These are phyloP conservation scores for Candida boidinii DNA, from an alignment of 805 yeast genomes.

Conservation along the genomic window DNA sequence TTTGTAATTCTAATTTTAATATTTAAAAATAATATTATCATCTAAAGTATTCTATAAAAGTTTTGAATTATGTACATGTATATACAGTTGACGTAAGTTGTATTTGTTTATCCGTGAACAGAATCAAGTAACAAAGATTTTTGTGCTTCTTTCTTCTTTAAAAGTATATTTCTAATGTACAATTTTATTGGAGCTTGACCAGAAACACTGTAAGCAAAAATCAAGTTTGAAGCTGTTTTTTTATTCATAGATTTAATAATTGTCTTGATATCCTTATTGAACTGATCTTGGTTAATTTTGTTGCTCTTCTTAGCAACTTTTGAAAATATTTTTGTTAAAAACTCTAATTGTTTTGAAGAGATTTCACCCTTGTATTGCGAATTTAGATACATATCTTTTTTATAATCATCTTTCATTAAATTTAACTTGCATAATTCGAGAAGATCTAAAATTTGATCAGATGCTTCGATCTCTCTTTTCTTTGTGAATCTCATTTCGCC, in stretches of 20 bases:
- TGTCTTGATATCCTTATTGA: slow-evolving; percentile 7
- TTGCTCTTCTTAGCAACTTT: slow-evolving; percentile 12
- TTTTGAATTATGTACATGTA: neutral
- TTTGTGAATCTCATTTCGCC: slow-evolving; percentile 10
- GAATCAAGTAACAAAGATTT: slow-evolving; percentile 1
- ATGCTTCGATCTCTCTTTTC: slow-evolving; percentile 4
- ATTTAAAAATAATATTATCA: no score
- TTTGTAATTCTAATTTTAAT: no score
- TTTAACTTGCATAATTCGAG: slow-evolving; percentile 10
- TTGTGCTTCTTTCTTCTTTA: slow-evolving; percentile 15
- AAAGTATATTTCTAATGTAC: slow-evolving; percentile 16
- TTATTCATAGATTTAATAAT: slow-evolving; percentile 13
- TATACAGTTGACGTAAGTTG: no score
- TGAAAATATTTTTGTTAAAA: slow-evolving; percentile 8
- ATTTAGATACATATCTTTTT: slow-evolving; percentile 2
- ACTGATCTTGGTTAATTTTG: slow-evolving; percentile 14
- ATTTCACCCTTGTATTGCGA: slow-evolving; percentile 9
- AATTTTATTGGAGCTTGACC: slow-evolving; percentile 17
- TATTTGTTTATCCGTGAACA: no score
- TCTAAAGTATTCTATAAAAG: no score
- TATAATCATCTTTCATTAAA: slow-evolving; percentile 5
- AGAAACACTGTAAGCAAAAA: slow-evolving; percentile 22
- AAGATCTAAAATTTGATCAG: slow-evolving; percentile 10
- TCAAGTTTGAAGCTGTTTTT: slow-evolving; percentile 19
- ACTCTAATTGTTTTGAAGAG: slow-evolving; percentile 16